A percentile compares a stretch with the other conserved stretches of the same genome.
These are phyloP conservation scores for Pseudocercospora cruenta DNA, from an alignment of 2,329 filamentous ascomycete species.

Conservation along the genomic window DNA sequence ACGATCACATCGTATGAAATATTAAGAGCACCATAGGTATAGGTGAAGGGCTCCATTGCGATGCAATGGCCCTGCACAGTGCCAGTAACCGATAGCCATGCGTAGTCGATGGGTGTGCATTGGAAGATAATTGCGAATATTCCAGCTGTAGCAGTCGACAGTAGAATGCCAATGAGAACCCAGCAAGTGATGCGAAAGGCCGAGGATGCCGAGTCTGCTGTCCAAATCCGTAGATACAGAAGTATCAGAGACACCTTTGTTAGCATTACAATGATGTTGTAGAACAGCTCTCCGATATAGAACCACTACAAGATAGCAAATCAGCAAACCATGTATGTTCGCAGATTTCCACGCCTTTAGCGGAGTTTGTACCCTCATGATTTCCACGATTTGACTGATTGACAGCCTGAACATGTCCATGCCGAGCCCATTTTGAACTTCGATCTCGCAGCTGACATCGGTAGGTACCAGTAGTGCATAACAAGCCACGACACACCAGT, in stretches of 20 bases:
- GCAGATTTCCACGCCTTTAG: no score
- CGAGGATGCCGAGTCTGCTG: slow-evolving; percentile 7
- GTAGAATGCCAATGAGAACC: slow-evolving; percentile 8
- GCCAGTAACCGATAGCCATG: slow-evolving; percentile 5
- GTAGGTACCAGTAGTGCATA: slow-evolving; percentile 11
- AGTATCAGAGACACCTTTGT: slow-evolving; percentile 16
- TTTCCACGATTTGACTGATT: slow-evolving; percentile 1
- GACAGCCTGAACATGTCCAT: slow-evolving; percentile 13
- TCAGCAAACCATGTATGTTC: no score
- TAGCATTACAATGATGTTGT: slow-evolving; percentile 17
- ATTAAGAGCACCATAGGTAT: slow-evolving; percentile 14
- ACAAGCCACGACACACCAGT: slow-evolving; percentile 15
- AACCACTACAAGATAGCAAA: slow-evolving; percentile 10
- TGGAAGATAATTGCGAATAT: slow-evolving; percentile 19
- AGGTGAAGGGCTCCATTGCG: slow-evolving; percentile 4
- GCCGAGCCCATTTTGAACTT: slow-evolving; percentile 17
- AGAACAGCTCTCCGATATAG: slow-evolving; percentile 18
- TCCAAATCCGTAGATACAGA: slow-evolving; percentile 21
- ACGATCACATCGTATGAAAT: slow-evolving; percentile 14
- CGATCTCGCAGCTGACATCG: slow-evolving; percentile 12
- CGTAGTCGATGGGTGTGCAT: slow-evolving; percentile 12
- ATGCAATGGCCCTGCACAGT: neutral
- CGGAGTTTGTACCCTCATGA: slow-evolving; percentile 10
- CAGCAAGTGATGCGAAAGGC: slow-evolving; percentile 14
- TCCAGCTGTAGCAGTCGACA: slow-evolving; percentile 3